A percentile compares a stretch with the other conserved stretches of the same genome.
These are phyloP conservation scores for Castanospermum australe DNA, from an alignment of 306 rosid species.

Conservation along the genomic window DNA sequence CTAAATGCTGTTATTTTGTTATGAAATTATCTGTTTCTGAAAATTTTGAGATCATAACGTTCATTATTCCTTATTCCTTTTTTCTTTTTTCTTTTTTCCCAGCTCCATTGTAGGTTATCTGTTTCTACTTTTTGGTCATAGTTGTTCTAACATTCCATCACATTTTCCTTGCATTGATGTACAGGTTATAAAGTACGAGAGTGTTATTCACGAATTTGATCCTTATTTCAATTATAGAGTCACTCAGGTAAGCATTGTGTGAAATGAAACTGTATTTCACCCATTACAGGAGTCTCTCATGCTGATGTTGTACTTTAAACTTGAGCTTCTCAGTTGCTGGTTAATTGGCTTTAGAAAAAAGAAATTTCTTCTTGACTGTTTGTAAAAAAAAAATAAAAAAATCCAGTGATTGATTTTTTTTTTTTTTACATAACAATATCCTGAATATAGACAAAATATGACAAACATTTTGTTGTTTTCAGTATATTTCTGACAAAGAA, in stretches of 20 bases:
- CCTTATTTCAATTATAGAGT: conserved; percentile 79
- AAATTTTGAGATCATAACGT: not conserved
- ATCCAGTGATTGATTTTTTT: not conserved
- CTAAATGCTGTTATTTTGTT: not conserved
- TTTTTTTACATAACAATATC: not conserved
- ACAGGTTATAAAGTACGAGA: conserved; percentile 87
- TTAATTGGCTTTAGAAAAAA: not conserved
- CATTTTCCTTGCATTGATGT: conserved; percentile 28
- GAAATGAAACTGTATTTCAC: conserved; percentile 7
- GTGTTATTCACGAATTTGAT: conserved; percentile 77
- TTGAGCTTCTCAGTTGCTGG: not conserved
- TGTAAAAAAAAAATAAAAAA: not conserved
- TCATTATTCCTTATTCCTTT: not conserved
- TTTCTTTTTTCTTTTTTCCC: not conserved
- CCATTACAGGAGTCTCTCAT: not conserved
- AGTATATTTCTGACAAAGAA: conserved; percentile 59
- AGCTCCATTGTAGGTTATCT: not conserved
- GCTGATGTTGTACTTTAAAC: not conserved
- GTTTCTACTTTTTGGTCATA: conserved; percentile 1
- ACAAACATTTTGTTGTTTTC: conserved; percentile 36
- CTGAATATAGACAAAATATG: not conserved
- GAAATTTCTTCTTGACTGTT: not conserved
- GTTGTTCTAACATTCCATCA: conserved; percentile 2
- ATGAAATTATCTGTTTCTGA: not conserved
- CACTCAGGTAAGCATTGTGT: conserved; percentile 77